A percentile compares a stretch with the other conserved stretches of the same genome.
phyloP scores from a whole-genome alignment of 176 grass and related monocot genomes.

The Areca catechu region DNA sequence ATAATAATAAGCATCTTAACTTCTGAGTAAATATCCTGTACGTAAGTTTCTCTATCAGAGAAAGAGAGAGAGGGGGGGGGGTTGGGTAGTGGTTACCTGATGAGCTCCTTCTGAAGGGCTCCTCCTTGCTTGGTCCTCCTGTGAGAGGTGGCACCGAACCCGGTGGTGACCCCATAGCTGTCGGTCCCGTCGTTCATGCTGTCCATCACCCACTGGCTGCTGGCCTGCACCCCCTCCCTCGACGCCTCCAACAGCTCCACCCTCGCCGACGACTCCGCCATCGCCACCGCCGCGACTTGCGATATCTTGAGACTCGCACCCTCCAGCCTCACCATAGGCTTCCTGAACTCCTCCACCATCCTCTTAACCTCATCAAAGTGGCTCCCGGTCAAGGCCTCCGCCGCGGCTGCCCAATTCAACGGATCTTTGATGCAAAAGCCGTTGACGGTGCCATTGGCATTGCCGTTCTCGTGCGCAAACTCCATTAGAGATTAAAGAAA shows the following conservation, averaged over 20 bases:
- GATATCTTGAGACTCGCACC: constrained; percentile 14
- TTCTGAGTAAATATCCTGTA: too few relatives aligned
- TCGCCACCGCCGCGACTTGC: constrained; percentile 32
- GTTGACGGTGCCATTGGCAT: too few relatives aligned
- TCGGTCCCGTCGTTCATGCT: constrained; percentile 80
- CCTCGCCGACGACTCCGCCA: constrained; percentile 14
- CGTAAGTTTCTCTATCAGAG: background rate
- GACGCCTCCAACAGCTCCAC: constrained; percentile 68
- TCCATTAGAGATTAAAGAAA: background rate
- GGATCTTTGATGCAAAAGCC: constrained; percentile 2
- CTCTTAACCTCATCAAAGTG: constrained; percentile 10
- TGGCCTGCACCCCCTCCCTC: constrained; percentile 58
- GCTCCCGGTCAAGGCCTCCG: constrained; percentile 1
- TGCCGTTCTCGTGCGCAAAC: background rate
- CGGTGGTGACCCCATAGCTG: constrained; percentile 86
- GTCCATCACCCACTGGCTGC: constrained; percentile 77
- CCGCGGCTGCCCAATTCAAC: constrained; percentile 1
- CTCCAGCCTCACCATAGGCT: constrained; percentile 1
- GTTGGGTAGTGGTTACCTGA: constrained; percentile 39
- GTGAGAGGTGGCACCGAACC: constrained; percentile 82
- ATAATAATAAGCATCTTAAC: too few relatives aligned
- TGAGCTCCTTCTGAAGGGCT: constrained; percentile 81
- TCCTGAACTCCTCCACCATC: constrained; percentile 11
- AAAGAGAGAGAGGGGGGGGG: background rate
- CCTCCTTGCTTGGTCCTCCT: constrained; percentile 68